Percentiles rank a stretch among this genome's conserved stretches.
Evolutionary conservation across 2,329 filamentous ascomycete species (phyloP).

Genomic region (Kalmusia sp.): DNA sequence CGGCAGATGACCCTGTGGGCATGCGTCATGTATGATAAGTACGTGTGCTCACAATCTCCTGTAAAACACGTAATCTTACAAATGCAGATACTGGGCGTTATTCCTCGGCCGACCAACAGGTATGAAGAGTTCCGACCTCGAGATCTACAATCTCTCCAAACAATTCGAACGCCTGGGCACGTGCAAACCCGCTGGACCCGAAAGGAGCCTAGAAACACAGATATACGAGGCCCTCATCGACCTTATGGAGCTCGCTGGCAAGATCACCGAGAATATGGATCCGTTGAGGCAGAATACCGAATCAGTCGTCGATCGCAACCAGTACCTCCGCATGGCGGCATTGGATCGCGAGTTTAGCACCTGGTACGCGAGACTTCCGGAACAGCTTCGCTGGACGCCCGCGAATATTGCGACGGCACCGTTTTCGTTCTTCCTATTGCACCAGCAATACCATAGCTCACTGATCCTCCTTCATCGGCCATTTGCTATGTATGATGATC

Average conservation of each 20-base stretch:
- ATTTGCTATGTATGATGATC: conserved; percentile 60
- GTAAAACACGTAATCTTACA: conserved; percentile 9
- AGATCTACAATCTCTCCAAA: conserved; percentile 56
- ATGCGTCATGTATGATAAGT: conserved; percentile 62
- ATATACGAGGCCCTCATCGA: conserved; percentile 62
- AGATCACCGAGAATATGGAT: conserved; percentile 56
- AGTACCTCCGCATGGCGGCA: conserved; percentile 59
- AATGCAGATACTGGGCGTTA: conserved; percentile 56
- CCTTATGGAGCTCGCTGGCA: conserved; percentile 63
- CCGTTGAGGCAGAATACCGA: conserved; percentile 37
- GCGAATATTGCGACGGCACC: conserved; percentile 45
- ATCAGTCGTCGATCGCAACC: conserved; percentile 52
- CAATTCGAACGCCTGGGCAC: conserved; percentile 54
- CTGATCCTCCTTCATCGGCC: conserved; percentile 62
- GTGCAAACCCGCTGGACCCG: conserved; percentile 41
- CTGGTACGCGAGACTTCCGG: conserved; percentile 62
- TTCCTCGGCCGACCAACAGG: conserved; percentile 61
- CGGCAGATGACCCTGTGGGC: conserved; percentile 61
- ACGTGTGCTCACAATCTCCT: background rate
- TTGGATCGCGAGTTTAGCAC: conserved; percentile 62
- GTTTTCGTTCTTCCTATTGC: conserved; percentile 59
- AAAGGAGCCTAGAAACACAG: conserved; percentile 45
- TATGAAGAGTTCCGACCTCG: conserved; percentile 61
- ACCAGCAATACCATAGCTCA: conserved; percentile 63
- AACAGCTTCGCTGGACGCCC: conserved; percentile 48